These are phyloP conservation scores for Earliella scabrosa DNA, from an alignment of 1,284 basidiomycete species.

Conservation along the genomic window DNA sequence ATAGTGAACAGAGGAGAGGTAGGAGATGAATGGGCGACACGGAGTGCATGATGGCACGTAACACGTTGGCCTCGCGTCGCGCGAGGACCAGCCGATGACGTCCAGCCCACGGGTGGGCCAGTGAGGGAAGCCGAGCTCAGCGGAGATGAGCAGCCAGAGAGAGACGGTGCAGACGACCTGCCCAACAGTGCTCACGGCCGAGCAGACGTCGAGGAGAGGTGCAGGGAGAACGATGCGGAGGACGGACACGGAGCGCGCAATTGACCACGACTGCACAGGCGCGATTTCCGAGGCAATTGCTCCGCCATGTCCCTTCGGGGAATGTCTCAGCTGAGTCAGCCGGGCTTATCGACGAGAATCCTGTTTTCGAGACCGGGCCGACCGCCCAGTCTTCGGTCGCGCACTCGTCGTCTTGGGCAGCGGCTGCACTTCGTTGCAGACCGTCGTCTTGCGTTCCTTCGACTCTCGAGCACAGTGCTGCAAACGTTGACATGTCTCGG, in stretches of 20 bases:
- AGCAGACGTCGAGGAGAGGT: constrained; percentile 10
- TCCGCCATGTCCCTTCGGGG: not conserved
- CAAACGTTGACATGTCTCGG: too few relatives aligned
- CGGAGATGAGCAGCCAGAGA: not conserved
- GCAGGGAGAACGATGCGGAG: not conserved
- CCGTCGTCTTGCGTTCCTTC: too few relatives aligned
- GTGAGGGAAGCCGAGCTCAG: not conserved
- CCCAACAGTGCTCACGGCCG: constrained; percentile 2
- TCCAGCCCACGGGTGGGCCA: not conserved
- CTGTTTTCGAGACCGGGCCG: too few relatives aligned
- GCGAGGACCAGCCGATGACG: constrained; percentile 1
- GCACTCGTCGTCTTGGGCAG: too few relatives aligned
- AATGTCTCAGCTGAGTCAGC: too few relatives aligned
- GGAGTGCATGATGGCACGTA: constrained; percentile 16
- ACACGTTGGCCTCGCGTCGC: constrained; percentile 5
- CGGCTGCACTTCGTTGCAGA: too few relatives aligned
- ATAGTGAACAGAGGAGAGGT: constrained; percentile 15
- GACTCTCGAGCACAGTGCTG: too few relatives aligned
- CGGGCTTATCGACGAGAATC: too few relatives aligned
- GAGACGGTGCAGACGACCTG: not conserved
- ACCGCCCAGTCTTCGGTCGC: too few relatives aligned
- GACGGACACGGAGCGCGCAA: not conserved
- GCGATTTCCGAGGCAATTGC: not conserved
- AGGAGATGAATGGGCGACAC: constrained; percentile 19
- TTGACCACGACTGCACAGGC: not conserved